These are phyloP conservation scores for Pseudozyma thailandica DNA, from an alignment of 1,284 basidiomycete species.

Conservation along the genomic window DNA sequence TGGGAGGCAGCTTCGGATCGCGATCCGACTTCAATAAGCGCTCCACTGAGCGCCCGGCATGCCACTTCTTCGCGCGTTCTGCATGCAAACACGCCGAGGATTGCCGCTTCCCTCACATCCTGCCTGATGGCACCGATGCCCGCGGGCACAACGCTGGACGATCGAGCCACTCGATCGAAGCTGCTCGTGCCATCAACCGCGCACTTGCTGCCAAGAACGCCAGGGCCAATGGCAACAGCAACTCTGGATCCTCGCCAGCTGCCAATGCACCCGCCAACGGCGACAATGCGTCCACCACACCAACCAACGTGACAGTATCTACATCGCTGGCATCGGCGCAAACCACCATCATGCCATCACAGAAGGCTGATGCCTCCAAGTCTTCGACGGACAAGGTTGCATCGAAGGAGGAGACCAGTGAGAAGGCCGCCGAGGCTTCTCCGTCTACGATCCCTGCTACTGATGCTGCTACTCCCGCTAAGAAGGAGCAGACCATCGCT, in stretches of 20 bases:
- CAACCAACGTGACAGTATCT: constrained; percentile 33
- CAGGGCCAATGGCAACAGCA: constrained; percentile 18
- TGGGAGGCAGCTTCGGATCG: constrained; percentile 36
- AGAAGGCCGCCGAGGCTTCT: constrained; percentile 16
- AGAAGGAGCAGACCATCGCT: constrained; percentile 25
- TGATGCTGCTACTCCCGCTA: constrained; percentile 6
- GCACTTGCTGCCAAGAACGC: constrained; percentile 44
- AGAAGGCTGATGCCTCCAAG: constrained; percentile 16
- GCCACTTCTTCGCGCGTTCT: constrained; percentile 63
- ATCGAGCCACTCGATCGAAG: constrained; percentile 45
- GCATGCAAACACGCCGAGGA: constrained; percentile 64
- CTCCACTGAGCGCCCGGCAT: constrained; percentile 59
- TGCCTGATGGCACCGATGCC: constrained; percentile 65
- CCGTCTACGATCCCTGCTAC: constrained; percentile 6
- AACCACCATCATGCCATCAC: constrained; percentile 23
- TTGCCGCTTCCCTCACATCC: constrained; percentile 66
- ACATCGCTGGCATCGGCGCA: constrained; percentile 42
- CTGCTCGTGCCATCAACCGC: constrained; percentile 44
- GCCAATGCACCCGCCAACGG: constrained; percentile 10
- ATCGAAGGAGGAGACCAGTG: constrained; percentile 11
- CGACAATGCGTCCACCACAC: constrained; percentile 8
- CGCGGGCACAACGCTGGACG: constrained; percentile 51
- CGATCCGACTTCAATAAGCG: constrained; percentile 48
- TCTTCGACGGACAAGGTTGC: constrained; percentile 23
- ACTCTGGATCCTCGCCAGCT: constrained; percentile 14